Evolutionary conservation across 192 early-diverging fungal genomes (phyloP).

Genomic region (Podochytrium sp.): DNA sequence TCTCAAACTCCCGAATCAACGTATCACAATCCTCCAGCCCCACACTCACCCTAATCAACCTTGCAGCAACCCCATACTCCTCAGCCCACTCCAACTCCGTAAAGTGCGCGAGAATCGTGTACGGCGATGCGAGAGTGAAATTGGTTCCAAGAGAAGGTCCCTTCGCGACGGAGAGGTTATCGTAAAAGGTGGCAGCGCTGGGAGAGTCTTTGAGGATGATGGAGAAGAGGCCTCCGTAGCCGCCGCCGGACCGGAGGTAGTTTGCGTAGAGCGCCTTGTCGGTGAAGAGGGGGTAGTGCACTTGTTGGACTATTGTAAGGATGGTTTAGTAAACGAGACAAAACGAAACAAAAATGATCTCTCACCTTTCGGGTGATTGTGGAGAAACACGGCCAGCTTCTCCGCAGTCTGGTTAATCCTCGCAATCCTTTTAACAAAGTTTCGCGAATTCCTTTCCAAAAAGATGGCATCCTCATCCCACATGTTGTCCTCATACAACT

Average conservation of each 20-base stretch:
- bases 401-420: constrained; percentile 84
- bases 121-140: constrained; percentile 93
- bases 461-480: constrained; percentile 95
- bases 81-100: constrained; percentile 92
- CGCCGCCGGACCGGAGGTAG: constrained; percentile 55
- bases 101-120: constrained; percentile 95
- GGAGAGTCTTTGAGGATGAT: constrained; percentile 65
- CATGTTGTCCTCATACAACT: constrained; percentile 78
- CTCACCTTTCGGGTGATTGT: constrained; percentile 71
- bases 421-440: constrained; percentile 73
- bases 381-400: constrained; percentile 44
- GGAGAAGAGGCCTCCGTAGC: constrained; percentile 91
- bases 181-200: constrained; percentile 75
- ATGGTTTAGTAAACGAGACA: too few relatives aligned
- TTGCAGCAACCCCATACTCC: constrained; percentile 71
- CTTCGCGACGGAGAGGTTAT: constrained; percentile 80
- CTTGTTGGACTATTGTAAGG: constrained; percentile 56
- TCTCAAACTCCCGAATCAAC: constrained; percentile 73
- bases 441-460: constrained; percentile 92
- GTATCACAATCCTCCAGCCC: constrained; percentile 79
- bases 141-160: constrained; percentile 96
- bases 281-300: constrained; percentile 88
- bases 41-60: constrained; percentile 86
- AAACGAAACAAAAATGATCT: background rate
- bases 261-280: constrained; percentile 70